Percentiles rank a stretch among this genome's conserved stretches.
These are phyloP conservation scores for Colletotrichum tropicicola DNA, from an alignment of 2,329 filamentous ascomycete species.

Conservation along the genomic window DNA sequence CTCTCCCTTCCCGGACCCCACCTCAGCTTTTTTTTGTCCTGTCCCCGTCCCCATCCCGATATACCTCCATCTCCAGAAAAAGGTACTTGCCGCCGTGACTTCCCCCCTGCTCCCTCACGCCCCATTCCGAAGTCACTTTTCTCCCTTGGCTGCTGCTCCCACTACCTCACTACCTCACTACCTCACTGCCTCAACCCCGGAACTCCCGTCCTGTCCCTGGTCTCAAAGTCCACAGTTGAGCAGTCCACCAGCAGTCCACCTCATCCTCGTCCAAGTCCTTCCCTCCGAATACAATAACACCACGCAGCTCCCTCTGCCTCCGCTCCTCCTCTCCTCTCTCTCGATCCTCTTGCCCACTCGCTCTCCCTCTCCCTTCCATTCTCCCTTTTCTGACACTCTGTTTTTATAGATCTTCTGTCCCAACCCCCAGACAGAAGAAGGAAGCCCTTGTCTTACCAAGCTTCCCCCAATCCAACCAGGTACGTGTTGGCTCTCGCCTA, in stretches of 20 bases:
- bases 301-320: constrained; percentile 3
- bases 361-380: constrained; percentile 27
- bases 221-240: not conserved
- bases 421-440: constrained; percentile 26
- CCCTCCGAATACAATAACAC: constrained; percentile 27
- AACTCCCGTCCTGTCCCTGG: constrained; percentile 19
- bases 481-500: constrained; percentile 1
- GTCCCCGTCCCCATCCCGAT: constrained; percentile 5
- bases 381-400: constrained; percentile 21
- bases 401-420: constrained; percentile 27
- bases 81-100: constrained; percentile 18
- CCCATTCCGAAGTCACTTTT: constrained; percentile 11
- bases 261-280: not conserved
- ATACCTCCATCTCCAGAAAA: constrained; percentile 28
- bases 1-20: not conserved
- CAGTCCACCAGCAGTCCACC: not conserved
- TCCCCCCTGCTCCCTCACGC: not conserved
- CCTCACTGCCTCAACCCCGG: constrained; percentile 20
- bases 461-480: constrained; percentile 19
- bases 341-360: constrained; percentile 22
- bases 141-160: not conserved
- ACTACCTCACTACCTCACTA: not conserved
- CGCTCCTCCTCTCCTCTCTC: not conserved
- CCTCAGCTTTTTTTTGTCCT: not conserved
- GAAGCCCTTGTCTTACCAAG: constrained; percentile 23